Conservation (phyloP, 495 filamentous ascomycete species). For the Annulohypoxylon stygium region DNA sequence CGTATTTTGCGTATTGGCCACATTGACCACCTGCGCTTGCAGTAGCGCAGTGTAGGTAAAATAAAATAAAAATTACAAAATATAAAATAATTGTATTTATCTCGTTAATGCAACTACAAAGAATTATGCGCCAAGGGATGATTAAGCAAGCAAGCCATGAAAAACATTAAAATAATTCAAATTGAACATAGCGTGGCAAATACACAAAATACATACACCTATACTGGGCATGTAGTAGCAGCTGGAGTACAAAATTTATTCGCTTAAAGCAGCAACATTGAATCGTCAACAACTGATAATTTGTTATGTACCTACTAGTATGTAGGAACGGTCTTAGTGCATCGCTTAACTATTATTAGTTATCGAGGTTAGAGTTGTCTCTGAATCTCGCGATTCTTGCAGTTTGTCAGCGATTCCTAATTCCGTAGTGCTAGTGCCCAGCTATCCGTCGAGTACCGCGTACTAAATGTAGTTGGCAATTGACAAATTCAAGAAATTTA, state of each 20-base stretch:
- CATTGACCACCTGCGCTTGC: constrained; percentile 25
- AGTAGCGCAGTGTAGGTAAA: not conserved
- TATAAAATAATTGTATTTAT: not conserved
- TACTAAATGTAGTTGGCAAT: not conserved
- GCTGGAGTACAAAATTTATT: not conserved
- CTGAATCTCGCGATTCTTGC: not conserved
- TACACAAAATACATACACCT: not conserved
- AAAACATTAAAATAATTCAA: not conserved
- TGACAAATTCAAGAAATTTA: constrained; percentile 8
- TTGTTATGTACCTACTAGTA: constrained; percentile 1
- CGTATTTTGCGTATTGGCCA: constrained; percentile 12
- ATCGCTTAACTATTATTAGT: constrained; percentile 39
- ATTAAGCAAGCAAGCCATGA: constrained; percentile 1
- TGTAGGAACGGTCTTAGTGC: constrained; percentile 22
- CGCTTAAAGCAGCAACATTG: constrained; percentile 30
- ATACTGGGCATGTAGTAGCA: not conserved
- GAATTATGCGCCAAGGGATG: constrained; percentile 17
- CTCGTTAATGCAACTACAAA: constrained; percentile 19
- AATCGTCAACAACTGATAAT: constrained; percentile 20
- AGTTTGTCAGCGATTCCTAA: constrained; percentile 33
- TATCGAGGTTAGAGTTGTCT: constrained; percentile 7
- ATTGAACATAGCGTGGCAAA: constrained; percentile 13
- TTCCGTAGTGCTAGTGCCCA: constrained; percentile 16
- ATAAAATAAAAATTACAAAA: constrained; percentile 4
- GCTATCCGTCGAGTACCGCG: not conserved